Evolutionary conservation across 1,284 basidiomycete species (phyloP), one percentile per base, ranked within the genome.

Genomic region (Papiliotrema flavescens): DNA sequence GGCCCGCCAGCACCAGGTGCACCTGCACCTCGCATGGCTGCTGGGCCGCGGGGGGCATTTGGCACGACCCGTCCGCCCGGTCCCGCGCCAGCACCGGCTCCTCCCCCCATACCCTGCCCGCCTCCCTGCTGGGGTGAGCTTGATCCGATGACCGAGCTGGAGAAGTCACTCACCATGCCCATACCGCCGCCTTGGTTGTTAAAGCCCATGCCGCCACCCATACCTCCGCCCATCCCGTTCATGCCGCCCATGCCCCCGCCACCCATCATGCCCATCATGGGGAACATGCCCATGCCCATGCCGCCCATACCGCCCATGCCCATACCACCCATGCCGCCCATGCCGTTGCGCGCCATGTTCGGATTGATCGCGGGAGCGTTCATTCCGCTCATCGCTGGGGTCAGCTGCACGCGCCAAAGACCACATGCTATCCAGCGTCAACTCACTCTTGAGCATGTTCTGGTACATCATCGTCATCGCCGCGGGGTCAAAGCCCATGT

Each of bases 381-480:
- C 47, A 58, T 61, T 66, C 69, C 68, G 3, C 61, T 63, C 66
- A 67, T 68, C 44, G 60, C 67, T 69, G 9, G 8, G 0, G 24
- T 54, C 45, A 55, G 52, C 51, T 32, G 32, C 40, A 9, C 22
- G 37, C 20, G 43, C 5, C 14, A 23, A 44, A n/a, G 26, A 28
- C 28, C 36, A 26, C 8, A 24, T 13, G n/a, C n/a, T n/a, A n/a
- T n/a, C n/a, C n/a, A 3, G 20, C 28, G 14, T 14, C 15, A 19
- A 54, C 62, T 43, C 56, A 62, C 62, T 62, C 55, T 71, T 79
- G 68, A 79, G 79, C 78, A 81, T 80, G 60, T 77, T 79, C 67
- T 78, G 76, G 61, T 81, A 81, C 76, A 81, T 80, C 68, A 78
- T 76, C 7, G 79, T 76, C 80, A 82, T 80, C n/a, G 79, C 78